Evolutionary conservation across 1,284 basidiomycete species (phyloP).

Genomic region (Tranzscheliella williamsii): DNA sequence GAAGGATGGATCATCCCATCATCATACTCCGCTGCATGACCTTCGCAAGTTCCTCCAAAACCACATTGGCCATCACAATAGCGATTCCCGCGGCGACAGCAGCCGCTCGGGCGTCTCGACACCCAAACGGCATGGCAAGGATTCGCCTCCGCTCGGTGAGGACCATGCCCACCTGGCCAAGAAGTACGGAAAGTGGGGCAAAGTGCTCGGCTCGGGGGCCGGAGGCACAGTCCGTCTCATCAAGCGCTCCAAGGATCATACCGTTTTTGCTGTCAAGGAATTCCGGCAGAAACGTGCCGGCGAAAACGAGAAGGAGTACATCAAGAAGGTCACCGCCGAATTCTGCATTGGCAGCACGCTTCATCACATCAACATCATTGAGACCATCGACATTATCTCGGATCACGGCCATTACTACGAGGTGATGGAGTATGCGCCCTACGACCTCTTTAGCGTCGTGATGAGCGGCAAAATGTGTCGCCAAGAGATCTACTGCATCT

Average conservation of each 20-base stretch:
- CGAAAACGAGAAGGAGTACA: constrained; percentile 93
- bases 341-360: constrained; percentile 92
- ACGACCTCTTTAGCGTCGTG: constrained; percentile 97
- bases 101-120: constrained; percentile 39
- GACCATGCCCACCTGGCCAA: constrained; percentile 86
- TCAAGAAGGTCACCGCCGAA: constrained; percentile 98
- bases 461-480: constrained; percentile 99
- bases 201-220: constrained; percentile 90
- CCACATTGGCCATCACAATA: constrained; percentile 55
- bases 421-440: constrained; percentile 95
- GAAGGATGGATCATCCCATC: constrained; percentile 27
- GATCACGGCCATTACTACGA: constrained; percentile 91
- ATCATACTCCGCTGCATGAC: constrained; percentile 49
- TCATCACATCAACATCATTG: constrained; percentile 88
- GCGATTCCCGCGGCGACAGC: constrained; percentile 37
- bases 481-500: constrained; percentile 98
- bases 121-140: constrained; percentile 51
- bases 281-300: constrained; percentile 85
- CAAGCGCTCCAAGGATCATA: constrained; percentile 69
- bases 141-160: constrained; percentile 61
- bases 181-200: constrained; percentile 99
- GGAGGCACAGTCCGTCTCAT: constrained; percentile 97
- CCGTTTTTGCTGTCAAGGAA: constrained; percentile 94
- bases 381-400: constrained; percentile 96
- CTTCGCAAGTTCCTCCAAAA: constrained; percentile 52